phyloP scores from a whole-genome alignment of 1,139 yeast genomes.

The Sugiyamaella xylanicola region DNA sequence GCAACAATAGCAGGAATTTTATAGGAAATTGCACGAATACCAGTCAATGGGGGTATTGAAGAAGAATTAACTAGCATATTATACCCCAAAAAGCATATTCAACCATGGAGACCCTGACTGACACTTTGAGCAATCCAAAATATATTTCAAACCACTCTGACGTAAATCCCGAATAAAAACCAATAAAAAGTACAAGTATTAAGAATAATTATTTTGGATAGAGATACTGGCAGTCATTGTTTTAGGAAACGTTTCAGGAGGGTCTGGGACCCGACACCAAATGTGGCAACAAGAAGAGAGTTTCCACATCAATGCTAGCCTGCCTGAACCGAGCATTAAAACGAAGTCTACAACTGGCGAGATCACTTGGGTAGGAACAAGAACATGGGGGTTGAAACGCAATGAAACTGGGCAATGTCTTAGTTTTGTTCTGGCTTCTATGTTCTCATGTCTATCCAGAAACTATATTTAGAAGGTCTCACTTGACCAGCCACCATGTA shows the following conservation, averaged over 20 bases:
- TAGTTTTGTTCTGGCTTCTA: too few relatives aligned
- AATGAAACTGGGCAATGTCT: constrained; percentile 7
- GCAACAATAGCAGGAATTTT: neutral
- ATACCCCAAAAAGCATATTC: constrained; percentile 7
- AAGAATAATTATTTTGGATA: constrained; percentile 11
- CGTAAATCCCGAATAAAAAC: constrained; percentile 1
- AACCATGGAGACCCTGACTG: constrained; percentile 5
- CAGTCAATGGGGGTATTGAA: neutral
- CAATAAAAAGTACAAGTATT: constrained; percentile 2
- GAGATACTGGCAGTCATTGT: constrained; percentile 4
- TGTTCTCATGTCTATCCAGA: neutral
- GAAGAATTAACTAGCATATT: constrained; percentile 11
- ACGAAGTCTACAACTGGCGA: neutral
- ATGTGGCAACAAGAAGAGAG: constrained; percentile 9
- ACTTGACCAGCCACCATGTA: too few relatives aligned
- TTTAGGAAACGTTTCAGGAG: constrained; percentile 13
- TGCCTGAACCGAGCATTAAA: neutral
- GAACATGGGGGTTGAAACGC: neutral
- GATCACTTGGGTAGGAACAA: neutral
- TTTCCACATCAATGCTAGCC: constrained; percentile 7
- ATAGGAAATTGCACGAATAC: neutral
- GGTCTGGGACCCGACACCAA: neutral
- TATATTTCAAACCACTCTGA: constrained; percentile 6
- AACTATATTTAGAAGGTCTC: neutral
- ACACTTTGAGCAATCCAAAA: constrained; percentile 13